Conservation (phyloP, 768 basidiomycete genomes). For the Xerocomus spinulosus region DNA sequence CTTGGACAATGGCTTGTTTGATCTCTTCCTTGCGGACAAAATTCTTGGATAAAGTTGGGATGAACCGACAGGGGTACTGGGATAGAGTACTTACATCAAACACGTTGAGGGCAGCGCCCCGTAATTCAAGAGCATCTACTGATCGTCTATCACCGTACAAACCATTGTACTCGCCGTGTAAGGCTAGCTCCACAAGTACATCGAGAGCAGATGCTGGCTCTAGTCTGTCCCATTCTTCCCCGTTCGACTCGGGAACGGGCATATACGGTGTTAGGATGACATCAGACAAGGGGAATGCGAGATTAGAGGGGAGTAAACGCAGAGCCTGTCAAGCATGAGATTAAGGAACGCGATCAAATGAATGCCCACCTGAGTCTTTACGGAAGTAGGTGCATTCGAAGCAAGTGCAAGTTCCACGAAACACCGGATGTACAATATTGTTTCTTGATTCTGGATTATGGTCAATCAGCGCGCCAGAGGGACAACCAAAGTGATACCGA, state of each 20-base stretch:
- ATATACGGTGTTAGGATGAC: slow-evolving; percentile 69
- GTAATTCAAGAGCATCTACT: slow-evolving; percentile 67
- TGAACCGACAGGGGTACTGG: background rate
- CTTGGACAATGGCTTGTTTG: slow-evolving; percentile 60
- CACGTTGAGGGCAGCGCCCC: slow-evolving; percentile 71
- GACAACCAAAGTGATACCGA: slow-evolving; percentile 32
- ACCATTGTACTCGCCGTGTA: slow-evolving; percentile 89
- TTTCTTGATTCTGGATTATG: slow-evolving; percentile 50
- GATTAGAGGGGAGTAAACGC: slow-evolving; percentile 50
- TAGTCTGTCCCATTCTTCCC: slow-evolving; percentile 90
- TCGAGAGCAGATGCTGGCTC: slow-evolving; percentile 79
- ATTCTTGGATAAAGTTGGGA: slow-evolving; percentile 42
- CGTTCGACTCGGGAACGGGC: slow-evolving; percentile 76
- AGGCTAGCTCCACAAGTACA: slow-evolving; percentile 71
- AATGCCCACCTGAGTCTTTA: slow-evolving; percentile 76
- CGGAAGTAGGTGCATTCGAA: slow-evolving; percentile 83
- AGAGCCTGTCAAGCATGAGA: slow-evolving; percentile 44
- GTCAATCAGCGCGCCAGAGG: slow-evolving; percentile 1
- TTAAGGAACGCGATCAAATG: slow-evolving; percentile 11
- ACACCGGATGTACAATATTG: slow-evolving; percentile 61
- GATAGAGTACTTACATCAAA: slow-evolving; percentile 66
- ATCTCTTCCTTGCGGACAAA: slow-evolving; percentile 74
- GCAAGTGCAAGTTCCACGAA: slow-evolving; percentile 85
- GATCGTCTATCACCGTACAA: slow-evolving; percentile 49
- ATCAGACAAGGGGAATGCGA: slow-evolving; percentile 59